Percentiles rank a stretch among this genome's conserved stretches.
These are phyloP conservation scores for Kernera saxatilis DNA, from an alignment of 345 rosid genomes.

Conservation along the genomic window DNA sequence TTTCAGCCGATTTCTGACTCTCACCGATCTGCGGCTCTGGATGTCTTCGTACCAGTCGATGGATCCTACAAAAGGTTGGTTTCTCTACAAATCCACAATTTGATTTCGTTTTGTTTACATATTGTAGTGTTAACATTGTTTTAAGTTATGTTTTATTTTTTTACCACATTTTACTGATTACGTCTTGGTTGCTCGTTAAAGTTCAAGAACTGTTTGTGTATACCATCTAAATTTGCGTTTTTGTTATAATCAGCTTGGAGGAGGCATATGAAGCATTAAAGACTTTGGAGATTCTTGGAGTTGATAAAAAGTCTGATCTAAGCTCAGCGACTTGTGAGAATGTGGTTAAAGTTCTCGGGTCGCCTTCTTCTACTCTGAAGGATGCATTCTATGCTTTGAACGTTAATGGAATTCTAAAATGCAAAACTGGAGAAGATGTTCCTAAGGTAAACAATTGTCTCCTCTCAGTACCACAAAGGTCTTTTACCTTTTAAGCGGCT, in stretches of 20 bases:
- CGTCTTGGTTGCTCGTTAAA: not conserved
- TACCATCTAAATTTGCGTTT: not conserved
- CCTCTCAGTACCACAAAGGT: not conserved
- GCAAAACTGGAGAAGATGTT: constrained; percentile 39
- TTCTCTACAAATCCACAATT: not conserved
- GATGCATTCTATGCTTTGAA: constrained; percentile 68
- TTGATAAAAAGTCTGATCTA: constrained; percentile 48
- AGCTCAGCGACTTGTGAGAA: constrained; percentile 43
- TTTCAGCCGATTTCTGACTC: constrained; percentile 75
- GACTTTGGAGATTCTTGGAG: constrained; percentile 71
- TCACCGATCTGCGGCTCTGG: constrained; percentile 92
- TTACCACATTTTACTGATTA: not conserved
- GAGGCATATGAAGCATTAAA: constrained; percentile 77
- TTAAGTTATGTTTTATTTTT: not conserved
- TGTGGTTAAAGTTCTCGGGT: constrained; percentile 45
- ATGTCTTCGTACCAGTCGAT: constrained; percentile 51
- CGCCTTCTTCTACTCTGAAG: constrained; percentile 53
- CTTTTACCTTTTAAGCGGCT: not conserved
- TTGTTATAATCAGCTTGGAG: constrained; percentile 45
- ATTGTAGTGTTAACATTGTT: not conserved
- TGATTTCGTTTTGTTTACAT: not conserved
- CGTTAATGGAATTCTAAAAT: constrained; percentile 58
- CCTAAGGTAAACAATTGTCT: constrained; percentile 46
- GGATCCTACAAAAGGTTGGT: constrained; percentile 68
- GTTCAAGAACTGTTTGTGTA: not conserved